These are phyloP conservation scores for Ceratobasidium papillatum DNA, from an alignment of 1,284 basidiomycete species.

Conservation along the genomic window DNA sequence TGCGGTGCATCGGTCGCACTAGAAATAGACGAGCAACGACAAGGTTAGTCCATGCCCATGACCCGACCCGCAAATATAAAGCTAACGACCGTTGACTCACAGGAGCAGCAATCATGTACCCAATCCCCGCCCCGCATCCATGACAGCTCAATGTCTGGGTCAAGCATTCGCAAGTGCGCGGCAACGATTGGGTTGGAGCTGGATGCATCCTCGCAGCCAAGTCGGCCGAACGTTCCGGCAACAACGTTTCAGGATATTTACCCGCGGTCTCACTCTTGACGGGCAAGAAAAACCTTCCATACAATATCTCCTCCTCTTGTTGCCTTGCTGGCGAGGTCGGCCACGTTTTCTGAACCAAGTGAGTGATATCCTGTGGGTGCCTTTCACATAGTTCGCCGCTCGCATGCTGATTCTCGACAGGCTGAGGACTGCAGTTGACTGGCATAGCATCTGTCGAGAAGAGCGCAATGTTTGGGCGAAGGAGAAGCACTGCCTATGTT, in stretches of 20 bases:
- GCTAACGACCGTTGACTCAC: conserved; percentile 53
- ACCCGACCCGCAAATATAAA: conserved; percentile 37
- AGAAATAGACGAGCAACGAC: conserved; percentile 34
- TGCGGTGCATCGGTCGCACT: conserved; percentile 74
- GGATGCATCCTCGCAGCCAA: conserved; percentile 57
- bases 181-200: conserved; percentile 58
- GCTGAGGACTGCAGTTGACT: conserved; percentile 65
- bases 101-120: conserved; percentile 78
- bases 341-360: background rate
- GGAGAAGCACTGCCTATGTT: conserved; percentile 76
- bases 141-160: conserved; percentile 83
- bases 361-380: conserved; percentile 35
- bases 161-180: conserved; percentile 71
- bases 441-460: conserved; percentile 86
- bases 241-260: background rate
- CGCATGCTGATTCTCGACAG: conserved; percentile 45
- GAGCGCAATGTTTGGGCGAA: conserved; percentile 82
- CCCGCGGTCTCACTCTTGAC: conserved; percentile 5
- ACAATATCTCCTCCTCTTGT: conserved; percentile 24
- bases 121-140: conserved; percentile 77
- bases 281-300: conserved; percentile 38
- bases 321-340: background rate
- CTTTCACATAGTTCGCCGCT: conserved; percentile 1
- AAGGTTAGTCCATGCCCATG: conserved; percentile 27
- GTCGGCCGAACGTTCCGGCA: conserved; percentile 38